A percentile compares a stretch with the other conserved stretches of the same genome.
Conservation (phyloP, 1,139 yeast genomes). For the Candida glucosophila region DNA sequence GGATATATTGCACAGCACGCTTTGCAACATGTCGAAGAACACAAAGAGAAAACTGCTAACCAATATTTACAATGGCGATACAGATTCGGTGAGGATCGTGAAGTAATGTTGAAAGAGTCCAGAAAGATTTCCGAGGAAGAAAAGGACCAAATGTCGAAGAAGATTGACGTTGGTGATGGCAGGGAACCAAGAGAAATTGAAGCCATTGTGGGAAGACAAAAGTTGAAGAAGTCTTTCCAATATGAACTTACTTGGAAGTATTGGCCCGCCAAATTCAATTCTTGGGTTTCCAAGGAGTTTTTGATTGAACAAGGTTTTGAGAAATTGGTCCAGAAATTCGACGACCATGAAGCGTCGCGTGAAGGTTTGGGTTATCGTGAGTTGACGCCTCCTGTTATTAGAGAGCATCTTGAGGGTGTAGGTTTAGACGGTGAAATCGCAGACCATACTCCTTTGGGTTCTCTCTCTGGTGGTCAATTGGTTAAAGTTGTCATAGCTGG, state of each 20-base stretch:
- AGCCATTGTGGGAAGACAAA: slow-evolving; percentile 95
- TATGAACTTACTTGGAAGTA: slow-evolving; percentile 93
- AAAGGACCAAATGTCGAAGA: slow-evolving; percentile 67
- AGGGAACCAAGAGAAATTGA: slow-evolving; percentile 84
- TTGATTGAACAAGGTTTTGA: slow-evolving; percentile 77
- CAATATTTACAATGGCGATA: slow-evolving; percentile 98
- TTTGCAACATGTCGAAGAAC: slow-evolving; percentile 92
- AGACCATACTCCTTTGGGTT: slow-evolving; percentile 95
- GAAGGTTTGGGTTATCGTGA: slow-evolving; percentile 98
- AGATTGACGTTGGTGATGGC: slow-evolving; percentile 78
- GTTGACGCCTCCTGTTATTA: slow-evolving; percentile 79
- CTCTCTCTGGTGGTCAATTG: slow-evolving; percentile 94
- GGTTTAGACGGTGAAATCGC: slow-evolving; percentile 98
- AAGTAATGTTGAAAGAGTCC: slow-evolving; percentile 86
- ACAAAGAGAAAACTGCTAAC: slow-evolving; percentile 94
- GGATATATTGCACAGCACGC: slow-evolving; percentile 99
- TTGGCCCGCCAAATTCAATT: slow-evolving; percentile 88
- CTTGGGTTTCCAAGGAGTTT: slow-evolving; percentile 84
- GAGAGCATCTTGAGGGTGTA: slow-evolving; percentile 95
- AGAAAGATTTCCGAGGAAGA: slow-evolving; percentile 84
- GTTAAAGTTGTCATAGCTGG: slow-evolving; percentile 99
- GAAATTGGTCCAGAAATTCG: slow-evolving; percentile 85
- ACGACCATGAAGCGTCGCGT: slow-evolving; percentile 96
- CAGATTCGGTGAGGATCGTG: slow-evolving; percentile 96
- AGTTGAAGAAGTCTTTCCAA: slow-evolving; percentile 91